Evolutionary conservation across 2,329 filamentous ascomycete species (phyloP).

Genomic region (Setomelanomma holmii): DNA sequence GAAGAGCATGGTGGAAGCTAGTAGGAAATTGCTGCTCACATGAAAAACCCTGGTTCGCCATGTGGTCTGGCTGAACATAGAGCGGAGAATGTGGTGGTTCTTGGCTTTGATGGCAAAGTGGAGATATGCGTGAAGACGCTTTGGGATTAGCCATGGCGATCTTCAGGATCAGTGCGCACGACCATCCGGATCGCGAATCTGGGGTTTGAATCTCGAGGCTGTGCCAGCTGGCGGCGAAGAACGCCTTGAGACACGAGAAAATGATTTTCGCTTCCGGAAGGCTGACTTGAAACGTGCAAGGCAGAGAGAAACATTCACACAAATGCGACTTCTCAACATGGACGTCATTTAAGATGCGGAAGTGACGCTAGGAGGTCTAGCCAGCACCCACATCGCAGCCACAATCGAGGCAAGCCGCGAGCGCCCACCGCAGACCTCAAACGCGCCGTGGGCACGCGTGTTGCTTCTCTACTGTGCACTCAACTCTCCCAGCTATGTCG

Average conservation of each 20-base stretch:
- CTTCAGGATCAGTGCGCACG: background rate
- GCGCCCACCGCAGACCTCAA: background rate
- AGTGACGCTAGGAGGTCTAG: constrained; percentile 1
- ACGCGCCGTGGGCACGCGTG: background rate
- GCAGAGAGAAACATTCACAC: background rate
- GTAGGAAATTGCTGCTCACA: too few species aligned
- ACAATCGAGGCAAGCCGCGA: background rate
- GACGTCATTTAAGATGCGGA: constrained; percentile 5
- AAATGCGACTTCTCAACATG: background rate
- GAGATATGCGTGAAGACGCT: background rate
- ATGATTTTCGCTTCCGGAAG: background rate
- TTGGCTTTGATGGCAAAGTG: background rate
- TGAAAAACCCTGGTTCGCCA: too few species aligned
- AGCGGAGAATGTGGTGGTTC: background rate
- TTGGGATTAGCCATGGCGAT: background rate
- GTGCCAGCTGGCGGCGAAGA: too few species aligned
- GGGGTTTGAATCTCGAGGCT: too few species aligned
- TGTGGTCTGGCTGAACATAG: too few species aligned
- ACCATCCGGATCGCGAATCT: too few species aligned
- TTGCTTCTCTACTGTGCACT: background rate
- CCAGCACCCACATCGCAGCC: too few species aligned
- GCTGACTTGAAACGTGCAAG: background rate
- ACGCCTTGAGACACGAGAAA: too few species aligned
- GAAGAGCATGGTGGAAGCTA: too few species aligned
- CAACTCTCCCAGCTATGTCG: background rate